Conservation (phyloP, 768 basidiomycete genomes). For the Lyophyllum atratum region DNA sequence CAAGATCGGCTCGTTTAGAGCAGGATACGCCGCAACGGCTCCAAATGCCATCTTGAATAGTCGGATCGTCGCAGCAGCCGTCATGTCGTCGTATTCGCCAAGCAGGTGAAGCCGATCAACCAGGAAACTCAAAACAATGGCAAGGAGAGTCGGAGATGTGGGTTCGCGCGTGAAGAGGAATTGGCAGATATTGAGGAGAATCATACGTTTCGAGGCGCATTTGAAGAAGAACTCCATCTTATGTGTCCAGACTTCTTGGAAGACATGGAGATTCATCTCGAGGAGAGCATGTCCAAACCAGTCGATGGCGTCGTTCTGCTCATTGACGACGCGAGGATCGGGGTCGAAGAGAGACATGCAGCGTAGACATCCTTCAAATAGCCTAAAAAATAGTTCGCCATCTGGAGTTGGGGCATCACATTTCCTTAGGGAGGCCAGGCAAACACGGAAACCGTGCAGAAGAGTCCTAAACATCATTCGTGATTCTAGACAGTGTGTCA, state of each 20-base stretch:
- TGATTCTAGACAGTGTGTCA: constrained; percentile 58
- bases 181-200: constrained; percentile 84
- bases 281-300: constrained; percentile 76
- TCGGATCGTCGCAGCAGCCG: constrained; percentile 82
- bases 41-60: constrained; percentile 95
- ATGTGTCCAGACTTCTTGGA: constrained; percentile 95
- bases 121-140: constrained; percentile 86
- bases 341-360: constrained; percentile 85
- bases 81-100: constrained; percentile 82
- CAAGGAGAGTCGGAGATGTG: constrained; percentile 79
- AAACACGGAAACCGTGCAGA: constrained; percentile 84
- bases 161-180: constrained; percentile 77
- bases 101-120: constrained; percentile 79
- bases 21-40: constrained; percentile 75
- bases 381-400: constrained; percentile 81
- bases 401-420: constrained; percentile 79
- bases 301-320: constrained; percentile 77
- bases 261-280: constrained; percentile 88
- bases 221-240: constrained; percentile 92
- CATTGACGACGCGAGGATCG: constrained; percentile 63
- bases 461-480: constrained; percentile 86
- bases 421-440: constrained; percentile 75
- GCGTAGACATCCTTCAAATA: constrained; percentile 84
- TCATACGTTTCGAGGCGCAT: constrained; percentile 71
- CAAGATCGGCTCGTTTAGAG: constrained; percentile 86